Evolutionary conservation across 306 rosid species (phyloP).

Genomic region (Datisca glomerata): DNA sequence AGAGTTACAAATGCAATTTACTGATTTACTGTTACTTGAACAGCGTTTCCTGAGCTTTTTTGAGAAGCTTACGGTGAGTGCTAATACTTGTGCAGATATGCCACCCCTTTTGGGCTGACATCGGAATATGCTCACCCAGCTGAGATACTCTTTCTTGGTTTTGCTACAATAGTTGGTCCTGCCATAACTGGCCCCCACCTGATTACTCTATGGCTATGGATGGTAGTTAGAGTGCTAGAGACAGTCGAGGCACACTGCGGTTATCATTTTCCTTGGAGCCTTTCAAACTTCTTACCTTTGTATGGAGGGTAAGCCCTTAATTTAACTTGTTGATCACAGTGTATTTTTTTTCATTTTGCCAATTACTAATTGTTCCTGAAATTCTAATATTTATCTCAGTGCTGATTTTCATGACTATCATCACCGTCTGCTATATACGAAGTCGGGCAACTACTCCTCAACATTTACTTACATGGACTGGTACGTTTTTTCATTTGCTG

Average conservation of each 20-base stretch:
- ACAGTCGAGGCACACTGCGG: constrained; percentile 97
- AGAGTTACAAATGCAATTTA: constrained; percentile 9
- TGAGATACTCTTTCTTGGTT: constrained; percentile 93
- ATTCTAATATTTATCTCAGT: constrained; percentile 23
- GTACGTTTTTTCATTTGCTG: constrained; percentile 24
- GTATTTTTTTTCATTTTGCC: constrained; percentile 1
- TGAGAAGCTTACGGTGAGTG: constrained; percentile 9
- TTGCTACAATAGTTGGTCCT: constrained; percentile 91
- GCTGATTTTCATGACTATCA: constrained; percentile 97
- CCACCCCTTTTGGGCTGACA: constrained; percentile 92
- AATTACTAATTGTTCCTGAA: no score
- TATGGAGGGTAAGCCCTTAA: constrained; percentile 73
- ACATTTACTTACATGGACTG: constrained; percentile 92
- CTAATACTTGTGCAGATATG: constrained; percentile 46
- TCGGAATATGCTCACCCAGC: constrained; percentile 98
- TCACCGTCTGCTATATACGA: constrained; percentile 87
- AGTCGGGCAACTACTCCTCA: constrained; percentile 96
- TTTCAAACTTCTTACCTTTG: constrained; percentile 74
- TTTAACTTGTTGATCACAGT: background rate
- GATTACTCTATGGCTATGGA: constrained; percentile 90
- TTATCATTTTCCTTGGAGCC: constrained; percentile 94
- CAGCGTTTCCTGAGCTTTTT: no score
- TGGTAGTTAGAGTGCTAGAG: constrained; percentile 85
- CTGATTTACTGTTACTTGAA: constrained; percentile 7
- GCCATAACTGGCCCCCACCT: constrained; percentile 96